phyloP scores from a whole-genome alignment of 2,329 filamentous ascomycete genomes.

The Diaporthe australafricana region DNA sequence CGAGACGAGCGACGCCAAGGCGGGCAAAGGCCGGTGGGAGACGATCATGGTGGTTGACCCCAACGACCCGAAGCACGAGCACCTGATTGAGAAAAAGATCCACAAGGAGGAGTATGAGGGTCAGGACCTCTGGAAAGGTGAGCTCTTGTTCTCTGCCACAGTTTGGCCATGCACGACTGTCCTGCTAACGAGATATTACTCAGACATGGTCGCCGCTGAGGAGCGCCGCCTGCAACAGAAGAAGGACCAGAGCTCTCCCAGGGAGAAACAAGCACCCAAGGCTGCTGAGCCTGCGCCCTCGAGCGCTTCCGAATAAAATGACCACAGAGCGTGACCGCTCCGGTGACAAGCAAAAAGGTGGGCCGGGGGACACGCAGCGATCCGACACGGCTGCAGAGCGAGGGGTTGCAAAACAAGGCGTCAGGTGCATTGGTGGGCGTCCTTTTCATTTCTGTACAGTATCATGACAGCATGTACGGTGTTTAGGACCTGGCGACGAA shows the following conservation, averaged over 20 bases:
- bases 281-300: slow-evolving; percentile 36
- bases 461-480: slow-evolving; percentile 25
- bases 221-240: slow-evolving; percentile 67
- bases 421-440: slow-evolving; percentile 30
- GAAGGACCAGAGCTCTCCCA: slow-evolving; percentile 49
- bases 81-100: slow-evolving; percentile 86
- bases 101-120: slow-evolving; percentile 89
- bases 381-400: neutral
- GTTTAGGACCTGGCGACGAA: neutral
- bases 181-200: slow-evolving; percentile 36
- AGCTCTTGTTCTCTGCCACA: slow-evolving; percentile 45
- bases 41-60: slow-evolving; percentile 85
- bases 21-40: slow-evolving; percentile 84
- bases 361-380: neutral
- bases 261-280: slow-evolving; percentile 38
- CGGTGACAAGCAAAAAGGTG: slow-evolving; percentile 1
- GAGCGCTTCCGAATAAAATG: slow-evolving; percentile 13
- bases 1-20: slow-evolving; percentile 81
- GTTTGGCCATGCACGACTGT: neutral
- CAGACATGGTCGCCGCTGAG: slow-evolving; percentile 86
- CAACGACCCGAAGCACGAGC: slow-evolving; percentile 84
- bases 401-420: slow-evolving; percentile 1
- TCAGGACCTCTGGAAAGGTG: slow-evolving; percentile 93
- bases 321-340: neutral
- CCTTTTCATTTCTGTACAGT: slow-evolving; percentile 18